Percentiles rank a stretch among this genome's conserved stretches.
Conservation (phyloP, 2,329 filamentous ascomycete species). For the Rutstroemia sp. region DNA sequence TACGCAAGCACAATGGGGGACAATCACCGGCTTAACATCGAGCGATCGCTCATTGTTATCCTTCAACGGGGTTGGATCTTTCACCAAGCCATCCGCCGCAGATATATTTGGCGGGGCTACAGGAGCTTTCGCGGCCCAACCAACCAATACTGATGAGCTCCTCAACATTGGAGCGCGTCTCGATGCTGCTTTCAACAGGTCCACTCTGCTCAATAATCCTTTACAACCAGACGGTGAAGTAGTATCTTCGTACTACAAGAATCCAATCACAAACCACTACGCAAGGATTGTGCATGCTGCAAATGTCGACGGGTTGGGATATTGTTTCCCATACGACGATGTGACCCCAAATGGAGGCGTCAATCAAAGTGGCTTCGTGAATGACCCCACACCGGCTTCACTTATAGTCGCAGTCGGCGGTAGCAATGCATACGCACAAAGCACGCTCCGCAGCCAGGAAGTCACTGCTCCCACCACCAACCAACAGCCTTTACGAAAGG, state of each 20-base stretch:
- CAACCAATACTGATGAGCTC: slow-evolving; percentile 29
- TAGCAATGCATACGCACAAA: slow-evolving; percentile 12
- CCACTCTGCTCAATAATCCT: slow-evolving; percentile 51
- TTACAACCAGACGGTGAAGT: slow-evolving; percentile 45
- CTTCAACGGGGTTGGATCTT: slow-evolving; percentile 38
- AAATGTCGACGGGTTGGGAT: slow-evolving; percentile 53
- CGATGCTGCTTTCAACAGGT: slow-evolving; percentile 68
- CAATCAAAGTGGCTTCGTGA: slow-evolving; percentile 57
- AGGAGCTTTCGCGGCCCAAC: slow-evolving; percentile 44
- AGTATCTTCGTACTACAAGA: slow-evolving; percentile 43
- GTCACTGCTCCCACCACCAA: not conserved
- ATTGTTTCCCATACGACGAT: slow-evolving; percentile 68
- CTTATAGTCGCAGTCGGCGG: slow-evolving; percentile 20
- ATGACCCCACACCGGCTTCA: slow-evolving; percentile 26
- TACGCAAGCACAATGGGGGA: slow-evolving; percentile 55
- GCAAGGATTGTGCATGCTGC: slow-evolving; percentile 55
- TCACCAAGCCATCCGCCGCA: slow-evolving; percentile 46
- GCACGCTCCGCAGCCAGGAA: not conserved
- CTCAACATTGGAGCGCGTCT: slow-evolving; percentile 66
- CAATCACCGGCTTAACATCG: slow-evolving; percentile 37
- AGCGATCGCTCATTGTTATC: slow-evolving; percentile 27
- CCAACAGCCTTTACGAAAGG: not conserved
- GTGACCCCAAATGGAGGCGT: slow-evolving; percentile 46
- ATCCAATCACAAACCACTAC: slow-evolving; percentile 57
- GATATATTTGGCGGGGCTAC: slow-evolving; percentile 62